phyloP scores from a whole-genome alignment of 225 moss, liverwort and hornwort genomes.

The Anthoceros angustus region DNA sequence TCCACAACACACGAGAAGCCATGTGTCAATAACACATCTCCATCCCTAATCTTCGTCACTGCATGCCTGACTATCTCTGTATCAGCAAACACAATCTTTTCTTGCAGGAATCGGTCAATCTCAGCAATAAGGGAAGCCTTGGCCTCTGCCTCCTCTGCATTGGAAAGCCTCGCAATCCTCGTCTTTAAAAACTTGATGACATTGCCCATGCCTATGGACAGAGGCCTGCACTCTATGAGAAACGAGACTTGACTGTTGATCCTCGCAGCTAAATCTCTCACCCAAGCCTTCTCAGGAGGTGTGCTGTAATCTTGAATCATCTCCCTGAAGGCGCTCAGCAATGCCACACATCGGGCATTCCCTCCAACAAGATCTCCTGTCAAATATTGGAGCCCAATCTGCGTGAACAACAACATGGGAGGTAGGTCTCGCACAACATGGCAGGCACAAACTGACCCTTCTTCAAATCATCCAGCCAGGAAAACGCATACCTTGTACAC shows the following conservation, averaged over 20 bases:
- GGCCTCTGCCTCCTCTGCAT: slow-evolving; percentile 46
- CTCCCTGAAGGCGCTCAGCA: slow-evolving; percentile 72
- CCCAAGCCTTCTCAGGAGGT: slow-evolving; percentile 63
- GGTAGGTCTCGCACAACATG: not conserved
- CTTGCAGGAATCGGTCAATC: slow-evolving; percentile 65
- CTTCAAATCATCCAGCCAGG: not conserved
- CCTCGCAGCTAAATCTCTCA: slow-evolving; percentile 63
- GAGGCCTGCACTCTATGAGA: slow-evolving; percentile 80
- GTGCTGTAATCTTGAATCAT: slow-evolving; percentile 81
- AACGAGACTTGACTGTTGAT: slow-evolving; percentile 89
- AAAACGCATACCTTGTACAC: slow-evolving; percentile 47
- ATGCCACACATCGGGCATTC: slow-evolving; percentile 79
- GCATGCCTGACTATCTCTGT: slow-evolving; percentile 90
- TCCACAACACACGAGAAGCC: slow-evolving; percentile 75
- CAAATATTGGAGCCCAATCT: slow-evolving; percentile 78
- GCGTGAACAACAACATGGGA: slow-evolving; percentile 1
- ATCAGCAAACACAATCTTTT: slow-evolving; percentile 77
- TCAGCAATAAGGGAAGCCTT: slow-evolving; percentile 61
- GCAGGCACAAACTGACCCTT: not conserved
- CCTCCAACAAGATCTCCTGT: slow-evolving; percentile 82
- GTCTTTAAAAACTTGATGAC: slow-evolving; percentile 86
- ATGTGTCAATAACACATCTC: slow-evolving; percentile 81
- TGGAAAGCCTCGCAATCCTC: slow-evolving; percentile 40
- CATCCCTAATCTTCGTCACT: slow-evolving; percentile 80
- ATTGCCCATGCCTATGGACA: slow-evolving; percentile 94